Evolutionary conservation across 305 asterid species (phyloP).

Genomic region (Caryopteris hybrid): DNA sequence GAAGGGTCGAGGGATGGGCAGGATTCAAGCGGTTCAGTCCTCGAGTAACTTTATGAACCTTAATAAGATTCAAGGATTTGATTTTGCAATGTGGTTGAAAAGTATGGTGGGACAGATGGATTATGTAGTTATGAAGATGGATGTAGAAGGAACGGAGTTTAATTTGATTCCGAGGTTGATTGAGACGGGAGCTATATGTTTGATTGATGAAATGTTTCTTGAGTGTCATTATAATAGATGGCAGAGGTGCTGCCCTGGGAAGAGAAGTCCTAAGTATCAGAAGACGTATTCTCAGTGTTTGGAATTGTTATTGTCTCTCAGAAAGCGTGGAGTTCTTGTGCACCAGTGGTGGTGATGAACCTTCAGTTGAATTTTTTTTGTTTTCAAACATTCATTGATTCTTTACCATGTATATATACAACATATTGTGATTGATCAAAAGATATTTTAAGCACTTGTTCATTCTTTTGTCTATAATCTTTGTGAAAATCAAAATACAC

Average conservation of each 20-base stretch:
- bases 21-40: constrained; percentile 38
- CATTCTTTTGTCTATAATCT: background rate
- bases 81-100: constrained; percentile 51
- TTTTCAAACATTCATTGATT: background rate
- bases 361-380: background rate
- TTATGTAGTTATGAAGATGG: constrained; percentile 48
- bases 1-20: constrained; percentile 41
- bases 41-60: constrained; percentile 25
- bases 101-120: constrained; percentile 16
- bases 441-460: background rate
- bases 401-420: background rate
- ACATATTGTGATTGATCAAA: background rate
- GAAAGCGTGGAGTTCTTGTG: constrained; percentile 48
- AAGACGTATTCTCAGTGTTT: constrained; percentile 44
- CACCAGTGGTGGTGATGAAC: constrained; percentile 56
- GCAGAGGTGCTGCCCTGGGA: constrained; percentile 45
- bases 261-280: constrained; percentile 34
- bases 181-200: constrained; percentile 47
- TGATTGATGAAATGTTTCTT: constrained; percentile 59
- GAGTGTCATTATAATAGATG: constrained; percentile 56
- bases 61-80: constrained; percentile 45
- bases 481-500: background rate
- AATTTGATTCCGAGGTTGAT: constrained; percentile 42
- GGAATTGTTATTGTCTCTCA: constrained; percentile 42
- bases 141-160: constrained; percentile 49